Evolutionary conservation across 192 early-diverging fungal genomes (phyloP).

Genomic region (Backusella tarrabulga): DNA sequence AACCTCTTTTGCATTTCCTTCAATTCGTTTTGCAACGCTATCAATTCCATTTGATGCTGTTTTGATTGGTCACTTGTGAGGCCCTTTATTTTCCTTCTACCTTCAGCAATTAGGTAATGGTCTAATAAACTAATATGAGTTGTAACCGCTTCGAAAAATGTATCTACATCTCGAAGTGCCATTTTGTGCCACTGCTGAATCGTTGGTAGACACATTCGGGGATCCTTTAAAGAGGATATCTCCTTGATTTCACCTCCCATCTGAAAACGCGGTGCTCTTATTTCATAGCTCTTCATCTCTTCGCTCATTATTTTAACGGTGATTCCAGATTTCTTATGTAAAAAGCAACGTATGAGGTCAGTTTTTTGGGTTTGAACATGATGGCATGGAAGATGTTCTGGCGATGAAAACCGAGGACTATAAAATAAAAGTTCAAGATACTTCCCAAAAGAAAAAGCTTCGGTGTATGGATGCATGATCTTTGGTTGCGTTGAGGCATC

Average conservation of each 20-base stretch:
- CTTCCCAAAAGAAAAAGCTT: constrained; percentile 91
- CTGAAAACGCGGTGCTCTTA: constrained; percentile 62
- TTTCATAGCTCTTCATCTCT: constrained; percentile 60
- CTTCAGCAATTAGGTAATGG: background rate
- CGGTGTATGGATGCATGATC: constrained; percentile 69
- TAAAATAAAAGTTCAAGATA: constrained; percentile 89
- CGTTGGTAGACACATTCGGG: background rate
- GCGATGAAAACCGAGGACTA: constrained; percentile 50
- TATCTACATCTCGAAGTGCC: constrained; percentile 33
- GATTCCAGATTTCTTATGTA: constrained; percentile 52
- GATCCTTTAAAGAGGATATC: background rate
- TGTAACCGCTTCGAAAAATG: background rate
- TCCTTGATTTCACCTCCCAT: constrained; percentile 10
- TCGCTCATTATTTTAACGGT: constrained; percentile 72
- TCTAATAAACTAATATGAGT: constrained; percentile 4
- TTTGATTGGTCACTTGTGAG: background rate
- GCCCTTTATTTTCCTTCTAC: background rate
- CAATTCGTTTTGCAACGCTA: background rate
- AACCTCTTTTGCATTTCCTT: background rate
- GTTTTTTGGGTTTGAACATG: constrained; percentile 46
- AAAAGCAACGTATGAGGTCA: constrained; percentile 72
- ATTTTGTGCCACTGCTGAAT: background rate
- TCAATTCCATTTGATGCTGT: background rate
- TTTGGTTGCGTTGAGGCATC: constrained; percentile 55
- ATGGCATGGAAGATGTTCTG: constrained; percentile 55